A percentile compares a stretch with the other conserved stretches of the same genome.
Conservation (phyloP, 352 stramenopile genomes). For the Pythium pectinolyticum region DNA sequence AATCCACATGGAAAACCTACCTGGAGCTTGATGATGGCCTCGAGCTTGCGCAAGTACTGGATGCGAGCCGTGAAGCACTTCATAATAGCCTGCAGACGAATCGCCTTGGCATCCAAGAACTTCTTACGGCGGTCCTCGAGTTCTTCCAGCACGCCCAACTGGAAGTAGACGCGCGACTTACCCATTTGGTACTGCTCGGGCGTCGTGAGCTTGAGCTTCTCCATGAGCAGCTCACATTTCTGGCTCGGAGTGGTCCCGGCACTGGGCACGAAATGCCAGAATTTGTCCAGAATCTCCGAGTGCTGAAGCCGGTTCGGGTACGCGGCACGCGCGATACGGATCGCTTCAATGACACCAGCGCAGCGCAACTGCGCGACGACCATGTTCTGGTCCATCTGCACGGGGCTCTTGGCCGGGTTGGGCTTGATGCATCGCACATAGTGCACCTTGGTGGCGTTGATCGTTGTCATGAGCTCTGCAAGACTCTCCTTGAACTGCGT, state of each 20-base stretch:
- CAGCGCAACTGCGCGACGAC: conserved; percentile 97
- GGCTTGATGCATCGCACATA: conserved; percentile 99
- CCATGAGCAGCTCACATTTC: conserved; percentile 78
- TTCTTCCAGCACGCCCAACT: conserved; percentile 80
- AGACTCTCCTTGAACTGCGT: conserved; percentile 95
- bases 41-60: conserved; percentile 72
- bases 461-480: conserved; percentile 92
- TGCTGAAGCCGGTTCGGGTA: conserved; percentile 97
- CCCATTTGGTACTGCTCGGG: conserved; percentile 85
- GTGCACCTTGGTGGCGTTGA: conserved; percentile 95
- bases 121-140: conserved; percentile 85
- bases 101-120: conserved; percentile 80
- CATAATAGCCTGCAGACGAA: conserved; percentile 80
- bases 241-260: conserved; percentile 52
- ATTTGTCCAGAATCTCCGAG: conserved; percentile 79
- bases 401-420: conserved; percentile 95
- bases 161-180: conserved; percentile 88
- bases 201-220: conserved; percentile 74
- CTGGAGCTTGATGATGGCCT: conserved; percentile 83
- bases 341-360: conserved; percentile 98
- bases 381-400: conserved; percentile 90
- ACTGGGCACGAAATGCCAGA: conserved; percentile 77
- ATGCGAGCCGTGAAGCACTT: conserved; percentile 70
- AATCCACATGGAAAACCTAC: conserved; percentile 16
- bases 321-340: conserved; percentile 97